These are phyloP conservation scores for Ceratobasidium sp. DNA, from an alignment of 1,284 basidiomycete genomes.

Conservation along the genomic window DNA sequence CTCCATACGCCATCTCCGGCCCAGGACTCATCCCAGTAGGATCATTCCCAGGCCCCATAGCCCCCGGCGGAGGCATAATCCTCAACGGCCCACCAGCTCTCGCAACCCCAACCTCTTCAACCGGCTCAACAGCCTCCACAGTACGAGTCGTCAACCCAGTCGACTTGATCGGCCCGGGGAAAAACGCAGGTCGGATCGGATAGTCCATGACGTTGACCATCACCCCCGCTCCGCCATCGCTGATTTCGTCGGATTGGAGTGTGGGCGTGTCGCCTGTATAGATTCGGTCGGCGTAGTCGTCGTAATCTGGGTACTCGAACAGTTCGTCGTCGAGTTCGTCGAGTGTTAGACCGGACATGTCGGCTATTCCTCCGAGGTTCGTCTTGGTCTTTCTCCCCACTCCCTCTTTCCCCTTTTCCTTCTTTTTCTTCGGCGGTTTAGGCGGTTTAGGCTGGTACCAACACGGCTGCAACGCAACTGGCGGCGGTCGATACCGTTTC, in stretches of 20 bases:
- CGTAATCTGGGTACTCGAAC: conserved; percentile 36
- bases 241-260: conserved; percentile 18
- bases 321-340: conserved; percentile 5
- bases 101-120: background rate
- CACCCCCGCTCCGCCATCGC: background rate
- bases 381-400: background rate
- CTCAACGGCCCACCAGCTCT: background rate
- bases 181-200: conserved; percentile 40
- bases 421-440: conserved; percentile 18
- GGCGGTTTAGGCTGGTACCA: conserved; percentile 41
- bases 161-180: conserved; percentile 42
- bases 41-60: background rate
- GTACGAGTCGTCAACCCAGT: conserved; percentile 32
- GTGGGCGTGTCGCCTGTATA: conserved; percentile 32
- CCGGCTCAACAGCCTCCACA: background rate
- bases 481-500: conserved; percentile 32
- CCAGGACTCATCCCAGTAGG: too few relatives aligned
- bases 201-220: background rate
- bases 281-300: background rate
- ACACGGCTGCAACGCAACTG: conserved; percentile 2
- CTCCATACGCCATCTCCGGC: background rate
- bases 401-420: conserved; percentile 3
- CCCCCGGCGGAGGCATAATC: conserved; percentile 17
- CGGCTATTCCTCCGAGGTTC: background rate
- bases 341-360: background rate